Evolutionary conservation across 192 early-diverging fungal genomes (phyloP), one percentile per base, ranked within the genome.

Genomic region (Coemansia sp.): DNA sequence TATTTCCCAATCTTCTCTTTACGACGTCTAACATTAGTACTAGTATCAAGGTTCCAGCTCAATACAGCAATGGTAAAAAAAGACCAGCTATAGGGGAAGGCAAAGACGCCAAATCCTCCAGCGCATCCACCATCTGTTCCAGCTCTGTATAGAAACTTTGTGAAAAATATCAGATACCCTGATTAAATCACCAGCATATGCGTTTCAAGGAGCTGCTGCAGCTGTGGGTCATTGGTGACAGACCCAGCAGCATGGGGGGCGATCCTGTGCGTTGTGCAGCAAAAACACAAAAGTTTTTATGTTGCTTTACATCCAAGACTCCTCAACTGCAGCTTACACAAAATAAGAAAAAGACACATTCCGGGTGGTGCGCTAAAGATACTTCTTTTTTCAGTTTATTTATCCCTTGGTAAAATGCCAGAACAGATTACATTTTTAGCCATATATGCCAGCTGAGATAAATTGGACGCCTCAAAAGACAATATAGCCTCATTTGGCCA

Each of bases 61-160:
- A 31, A 88, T 45, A 55, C 87, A 87, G 12, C 70, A 51, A 55
- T 73, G 71, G 60, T 80, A n/a, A n/a, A 85, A 59, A 88, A 87
- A 2, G 48, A 57, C 33, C 75, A 50, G 5, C 82, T 86, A 10
- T n/a, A n/a, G n/a, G 86, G 85, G 55, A 82, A 84, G 33, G 81
- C 80, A 38, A 68, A 72, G 85, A 81, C 79, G 91, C 87, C 28
- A 94, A 78, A 68, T 94, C 96, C 65, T 93, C 83, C 43, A 96
- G 81, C 80, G 93, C 96, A 18, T 87, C 87, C 40, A 95, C 80
- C 91, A 94, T 94, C 66, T 83, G 80, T 81, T 95, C 96, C 53
- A 98, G 86, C 54, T 92, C n/a, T n/a, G n/a, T n/a, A n/a, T n/a
- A n/a, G n/a, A n/a, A n/a, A n/a, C n/a, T n/a, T n/a, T n/a, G n/a